phyloP scores from a whole-genome alignment of 768 basidiomycete genomes.

The Hericium rajendrae region DNA sequence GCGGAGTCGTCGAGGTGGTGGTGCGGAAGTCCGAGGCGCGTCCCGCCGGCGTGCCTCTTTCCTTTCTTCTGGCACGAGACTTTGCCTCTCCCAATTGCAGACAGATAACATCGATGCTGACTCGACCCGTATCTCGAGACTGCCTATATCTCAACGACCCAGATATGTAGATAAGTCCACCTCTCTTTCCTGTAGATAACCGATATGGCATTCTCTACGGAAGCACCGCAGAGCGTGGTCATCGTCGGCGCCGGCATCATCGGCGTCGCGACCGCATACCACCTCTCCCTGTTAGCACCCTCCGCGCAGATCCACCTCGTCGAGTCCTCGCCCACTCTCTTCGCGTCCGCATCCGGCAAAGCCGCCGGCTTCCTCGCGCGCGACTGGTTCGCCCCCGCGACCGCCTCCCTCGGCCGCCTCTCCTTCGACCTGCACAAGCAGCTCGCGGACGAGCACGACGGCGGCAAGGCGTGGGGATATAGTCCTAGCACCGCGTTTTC shows the following conservation, averaged over 20 bases:
- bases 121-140: too few species aligned
- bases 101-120: too few species aligned
- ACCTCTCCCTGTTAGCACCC: conserved; percentile 21
- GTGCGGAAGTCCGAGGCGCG: background rate
- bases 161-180: background rate
- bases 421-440: conserved; percentile 24
- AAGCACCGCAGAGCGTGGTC: conserved; percentile 18
- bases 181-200: background rate
- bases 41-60: too few species aligned
- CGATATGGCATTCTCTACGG: background rate
- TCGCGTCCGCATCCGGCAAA: conserved; percentile 25
- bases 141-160: background rate
- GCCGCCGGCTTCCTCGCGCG: conserved; percentile 34
- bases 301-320: conserved; percentile 29
- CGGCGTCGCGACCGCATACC: conserved; percentile 36
- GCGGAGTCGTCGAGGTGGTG: background rate
- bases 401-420: conserved; percentile 8
- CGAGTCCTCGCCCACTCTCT: conserved; percentile 30
- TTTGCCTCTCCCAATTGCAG: too few species aligned
- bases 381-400: conserved; percentile 17
- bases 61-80: too few species aligned
- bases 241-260: conserved; percentile 40
- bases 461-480: conserved; percentile 31
- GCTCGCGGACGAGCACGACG: conserved; percentile 28
- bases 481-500: conserved; percentile 22